phyloP scores from a whole-genome alignment of 2,329 filamentous ascomycete species.

The Monilinia polystroma region DNA sequence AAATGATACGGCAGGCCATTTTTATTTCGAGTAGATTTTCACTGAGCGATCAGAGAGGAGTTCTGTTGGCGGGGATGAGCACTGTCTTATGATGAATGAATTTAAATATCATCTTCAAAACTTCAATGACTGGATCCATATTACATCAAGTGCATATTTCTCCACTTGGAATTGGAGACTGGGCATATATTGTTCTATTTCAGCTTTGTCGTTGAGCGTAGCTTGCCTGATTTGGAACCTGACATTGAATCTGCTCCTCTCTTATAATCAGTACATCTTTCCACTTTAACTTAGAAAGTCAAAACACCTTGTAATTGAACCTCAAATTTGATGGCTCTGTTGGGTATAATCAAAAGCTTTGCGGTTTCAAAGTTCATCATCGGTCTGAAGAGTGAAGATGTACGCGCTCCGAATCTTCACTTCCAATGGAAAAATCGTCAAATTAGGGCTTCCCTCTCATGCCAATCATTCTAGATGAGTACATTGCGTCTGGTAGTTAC shows the following conservation, averaged over 20 bases:
- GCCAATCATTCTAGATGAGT: not conserved
- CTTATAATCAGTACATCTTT: not conserved
- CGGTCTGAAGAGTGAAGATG: not conserved
- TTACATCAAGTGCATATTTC: not conserved
- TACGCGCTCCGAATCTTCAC: not conserved
- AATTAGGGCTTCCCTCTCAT: not conserved
- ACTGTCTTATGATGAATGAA: too few species aligned
- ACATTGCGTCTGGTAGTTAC: not conserved
- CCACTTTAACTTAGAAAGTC: too few species aligned
- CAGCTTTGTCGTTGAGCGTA: not conserved
- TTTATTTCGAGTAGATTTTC: not conserved
- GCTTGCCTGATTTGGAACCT: not conserved
- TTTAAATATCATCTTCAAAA: too few species aligned
- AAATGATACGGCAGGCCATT: not conserved
- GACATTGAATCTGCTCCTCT: too few species aligned
- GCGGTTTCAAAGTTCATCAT: not conserved
- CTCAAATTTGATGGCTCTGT: not conserved
- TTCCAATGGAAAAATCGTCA: not conserved
- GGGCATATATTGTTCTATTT: not conserved
- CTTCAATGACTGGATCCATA: too few species aligned
- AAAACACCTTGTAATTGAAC: not conserved
- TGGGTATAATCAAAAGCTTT: not conserved
- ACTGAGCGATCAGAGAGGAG: not conserved
- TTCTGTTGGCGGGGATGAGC: not conserved
- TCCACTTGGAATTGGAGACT: not conserved